These are phyloP conservation scores for Plasmodium blacklocki DNA, from an alignment of 169 alveolate species.

Conservation along the genomic window DNA sequence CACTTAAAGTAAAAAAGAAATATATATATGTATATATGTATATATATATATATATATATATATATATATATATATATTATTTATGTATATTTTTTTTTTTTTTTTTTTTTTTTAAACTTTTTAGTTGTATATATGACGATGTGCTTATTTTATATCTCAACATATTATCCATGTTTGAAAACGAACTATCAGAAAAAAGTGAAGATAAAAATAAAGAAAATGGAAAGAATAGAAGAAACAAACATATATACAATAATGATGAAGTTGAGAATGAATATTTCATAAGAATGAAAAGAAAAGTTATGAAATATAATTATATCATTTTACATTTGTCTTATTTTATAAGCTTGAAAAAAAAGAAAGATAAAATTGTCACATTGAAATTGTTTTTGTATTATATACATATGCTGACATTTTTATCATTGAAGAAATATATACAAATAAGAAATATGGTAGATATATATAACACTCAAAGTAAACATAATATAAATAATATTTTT, in stretches of 20 bases:
- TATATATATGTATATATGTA: not conserved
- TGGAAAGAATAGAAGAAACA: not conserved
- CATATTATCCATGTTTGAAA: conserved; percentile 20
- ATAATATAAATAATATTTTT: too few species aligned
- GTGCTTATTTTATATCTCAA: conserved; percentile 17
- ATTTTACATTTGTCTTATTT: conserved; percentile 54
- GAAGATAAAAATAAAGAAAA: not conserved
- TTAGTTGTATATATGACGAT: not conserved
- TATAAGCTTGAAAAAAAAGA: conserved; percentile 19
- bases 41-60: not conserved
- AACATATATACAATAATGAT: not conserved
- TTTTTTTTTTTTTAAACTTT: not conserved
- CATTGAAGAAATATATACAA: conserved; percentile 21
- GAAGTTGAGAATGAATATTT: conserved; percentile 1
- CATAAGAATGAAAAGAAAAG: not conserved
- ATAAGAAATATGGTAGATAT: too few species aligned
- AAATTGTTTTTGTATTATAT: conserved; percentile 10
- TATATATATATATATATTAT: not conserved
- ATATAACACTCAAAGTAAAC: too few species aligned
- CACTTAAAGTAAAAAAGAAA: conserved; percentile 19
- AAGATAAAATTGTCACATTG: not conserved
- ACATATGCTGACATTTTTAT: conserved; percentile 49
- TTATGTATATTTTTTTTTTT: not conserved
- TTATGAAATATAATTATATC: conserved; percentile 19
- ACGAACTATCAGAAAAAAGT: not conserved